Base-by-base conservation (phyloP, 2,329 filamentous ascomycete genomes). In the Monilinia polystroma region DNA sequence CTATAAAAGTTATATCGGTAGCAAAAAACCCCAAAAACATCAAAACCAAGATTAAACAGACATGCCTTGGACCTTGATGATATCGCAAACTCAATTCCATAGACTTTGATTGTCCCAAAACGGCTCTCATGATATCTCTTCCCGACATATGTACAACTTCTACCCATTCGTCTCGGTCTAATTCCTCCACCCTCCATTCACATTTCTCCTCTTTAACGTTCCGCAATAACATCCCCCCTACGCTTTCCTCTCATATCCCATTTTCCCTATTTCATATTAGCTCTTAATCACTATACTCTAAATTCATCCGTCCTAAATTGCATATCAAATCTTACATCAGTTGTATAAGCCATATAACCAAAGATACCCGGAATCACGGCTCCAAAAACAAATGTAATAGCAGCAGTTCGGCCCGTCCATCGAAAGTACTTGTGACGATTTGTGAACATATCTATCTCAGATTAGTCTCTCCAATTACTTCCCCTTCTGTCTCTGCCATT, bases 341-440 rank as follows among this genome's bases (percentile, higher is more conserved):
- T 93, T 76, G 86, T 87, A 78, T 91, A 96, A 67, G 87, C 92
- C 66, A 91, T 76, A 76, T 88, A 88, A 57, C 88, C 88, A 72
- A 96, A 74, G 67, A 90, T 82, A 52, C 81, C 79, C 10, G 95
- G 95, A 54, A 97, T 85, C 64, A 89, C 81, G 45, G 88, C 81
- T 67, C 90, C 85, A 79, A 94, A 97, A 71, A 89, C 82, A 77
- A 97, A 87, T 5, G 89, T 88, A 75, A 97, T 79, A 81, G 86
- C 87, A 41, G 92, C 92, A 56, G 92, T 96, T 75, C 90, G 85
- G 63, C 87, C 85, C 47, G 90, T 98, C 92, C 92, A 98, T 79
- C 92, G 87, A 86, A 98, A 99, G 86, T 92, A 97, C 81, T 92
- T 92, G 86, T 93, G 90, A 72, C 95, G 90, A 82, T 91, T 92